Conservation (phyloP, 2,329 filamentous ascomycete genomes). For the Claviceps spartinae region DNA sequence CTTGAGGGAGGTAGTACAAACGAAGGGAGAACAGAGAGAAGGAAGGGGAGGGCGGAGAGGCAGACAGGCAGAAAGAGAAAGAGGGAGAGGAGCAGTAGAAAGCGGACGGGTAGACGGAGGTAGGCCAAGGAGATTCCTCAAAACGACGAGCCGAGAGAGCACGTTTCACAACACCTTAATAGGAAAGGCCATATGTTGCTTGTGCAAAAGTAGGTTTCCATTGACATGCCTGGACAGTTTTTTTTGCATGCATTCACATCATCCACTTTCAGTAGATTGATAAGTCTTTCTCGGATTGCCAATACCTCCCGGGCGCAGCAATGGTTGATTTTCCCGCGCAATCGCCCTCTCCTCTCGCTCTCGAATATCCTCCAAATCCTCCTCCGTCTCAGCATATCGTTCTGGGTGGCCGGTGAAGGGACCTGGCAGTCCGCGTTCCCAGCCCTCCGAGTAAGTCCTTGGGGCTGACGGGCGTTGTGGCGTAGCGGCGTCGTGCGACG, state of each 20-base stretch:
- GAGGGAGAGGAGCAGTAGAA: neutral
- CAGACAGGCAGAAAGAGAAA: neutral
- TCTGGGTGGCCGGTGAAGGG: constrained; percentile 39
- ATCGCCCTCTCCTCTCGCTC: constrained; percentile 38
- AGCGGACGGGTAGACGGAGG: no score
- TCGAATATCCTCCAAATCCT: constrained; percentile 35
- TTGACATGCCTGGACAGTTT: no score
- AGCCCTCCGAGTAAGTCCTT: constrained; percentile 35
- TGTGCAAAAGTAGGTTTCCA: neutral
- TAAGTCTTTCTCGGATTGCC: constrained; percentile 31
- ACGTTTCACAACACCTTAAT: neutral
- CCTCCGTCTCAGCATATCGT: constrained; percentile 36
- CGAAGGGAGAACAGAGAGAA: neutral
- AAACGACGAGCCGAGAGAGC: neutral
- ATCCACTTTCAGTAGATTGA: constrained; percentile 15
- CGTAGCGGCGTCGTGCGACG: constrained; percentile 13
- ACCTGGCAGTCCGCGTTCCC: constrained; percentile 36
- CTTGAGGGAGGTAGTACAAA: neutral
- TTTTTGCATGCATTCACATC: neutral
- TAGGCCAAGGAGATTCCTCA: neutral
- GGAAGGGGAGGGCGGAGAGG: neutral
- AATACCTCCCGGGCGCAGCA: constrained; percentile 36
- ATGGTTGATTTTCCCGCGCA: constrained; percentile 34
- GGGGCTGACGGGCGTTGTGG: constrained; percentile 24
- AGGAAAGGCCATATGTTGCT: neutral